These are phyloP conservation scores for Saccharomycopsis amapae DNA, from an alignment of 805 yeast genomes.

Conservation along the genomic window DNA sequence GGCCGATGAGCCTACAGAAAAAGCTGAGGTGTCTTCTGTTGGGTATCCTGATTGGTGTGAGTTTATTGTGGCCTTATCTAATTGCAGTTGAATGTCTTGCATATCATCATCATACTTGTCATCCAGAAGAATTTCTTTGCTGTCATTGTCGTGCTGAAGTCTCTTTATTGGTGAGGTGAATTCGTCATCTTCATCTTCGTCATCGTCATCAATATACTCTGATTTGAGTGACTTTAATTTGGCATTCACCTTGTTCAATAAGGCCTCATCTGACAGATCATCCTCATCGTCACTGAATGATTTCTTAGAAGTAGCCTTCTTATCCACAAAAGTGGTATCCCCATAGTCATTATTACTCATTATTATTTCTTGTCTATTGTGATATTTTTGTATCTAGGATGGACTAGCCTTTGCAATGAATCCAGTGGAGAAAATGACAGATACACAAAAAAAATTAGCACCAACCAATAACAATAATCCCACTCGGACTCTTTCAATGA, in stretches of 20 bases:
- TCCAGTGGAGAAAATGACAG: too few relatives aligned
- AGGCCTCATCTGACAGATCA: slow-evolving; percentile 12
- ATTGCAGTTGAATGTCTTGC: slow-evolving; percentile 3
- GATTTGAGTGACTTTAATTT: slow-evolving; percentile 17
- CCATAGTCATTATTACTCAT: too few relatives aligned
- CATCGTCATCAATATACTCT: slow-evolving; percentile 63
- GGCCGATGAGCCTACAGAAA: neutral
- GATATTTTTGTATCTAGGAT: too few relatives aligned
- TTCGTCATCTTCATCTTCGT: slow-evolving; percentile 69
- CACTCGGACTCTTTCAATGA: too few relatives aligned
- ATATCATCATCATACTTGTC: neutral
- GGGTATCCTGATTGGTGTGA: neutral
- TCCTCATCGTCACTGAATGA: neutral
- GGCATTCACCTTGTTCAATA: slow-evolving; percentile 13
- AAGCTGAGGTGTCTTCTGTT: slow-evolving; percentile 2
- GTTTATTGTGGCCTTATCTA: neutral
- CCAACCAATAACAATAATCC: too few relatives aligned
- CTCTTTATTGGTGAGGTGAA: slow-evolving; percentile 23
- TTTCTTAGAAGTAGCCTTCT: too few relatives aligned
- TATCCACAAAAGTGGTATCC: too few relatives aligned
- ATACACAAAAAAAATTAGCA: too few relatives aligned
- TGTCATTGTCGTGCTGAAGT: neutral
- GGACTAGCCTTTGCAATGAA: neutral
- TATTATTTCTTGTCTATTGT: too few relatives aligned
- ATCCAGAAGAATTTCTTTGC: neutral